Evolutionary conservation across 495 filamentous ascomycete species (phyloP), one percentile per base, ranked within the genome.

Genomic region (Cairneyella variabilis): DNA sequence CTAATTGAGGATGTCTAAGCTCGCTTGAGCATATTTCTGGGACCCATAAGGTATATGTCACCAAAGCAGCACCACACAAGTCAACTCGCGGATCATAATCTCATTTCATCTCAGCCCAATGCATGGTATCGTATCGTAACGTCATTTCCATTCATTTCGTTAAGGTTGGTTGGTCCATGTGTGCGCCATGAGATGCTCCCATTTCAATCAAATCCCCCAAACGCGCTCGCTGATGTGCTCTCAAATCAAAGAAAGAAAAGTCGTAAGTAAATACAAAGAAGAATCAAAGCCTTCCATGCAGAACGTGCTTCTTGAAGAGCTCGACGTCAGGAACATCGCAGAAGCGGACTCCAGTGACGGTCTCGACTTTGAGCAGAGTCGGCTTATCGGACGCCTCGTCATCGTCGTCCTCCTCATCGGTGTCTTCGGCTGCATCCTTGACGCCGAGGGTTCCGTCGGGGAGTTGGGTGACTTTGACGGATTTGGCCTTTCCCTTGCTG

Each of bases 231-330:
- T 32, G 6, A 7, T 14, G 14, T 32, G 6, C 28, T 14, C 28
- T 32, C 28, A 32, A 7, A 14, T 14, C 28, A 32, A 32, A 32
- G 6, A 6, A 32, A 32, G 28, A 32, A 7, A 32, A 14, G 28
- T 6, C 7, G 7, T 32, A 7, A 32, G 28, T 6, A 32, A 14
- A 32, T 6, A 32, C 6, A 14, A 32, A 32, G 28, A 20, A 4
- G 28, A 49, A 20, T 53, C 21, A 56, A 28, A 63, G 41, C n/a
- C 53, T 21, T 16, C 75, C 75, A 32, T 23, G 54, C 10, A 66
- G 56, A 21, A 78, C 56, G 55, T 80, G 75, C 61, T 76, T 77
- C 64, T 73, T 66, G 22, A 77, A 80, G 41, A 80, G 78, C 46
- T 67, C 64, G 6, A 80, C 64, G 1, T 68, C 71, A 41, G 51